A percentile compares a stretch with the other conserved stretches of the same genome.
These are phyloP conservation scores for Umbellularia californica DNA, from an alignment of 164 flowering plant genomes.

Conservation along the genomic window DNA sequence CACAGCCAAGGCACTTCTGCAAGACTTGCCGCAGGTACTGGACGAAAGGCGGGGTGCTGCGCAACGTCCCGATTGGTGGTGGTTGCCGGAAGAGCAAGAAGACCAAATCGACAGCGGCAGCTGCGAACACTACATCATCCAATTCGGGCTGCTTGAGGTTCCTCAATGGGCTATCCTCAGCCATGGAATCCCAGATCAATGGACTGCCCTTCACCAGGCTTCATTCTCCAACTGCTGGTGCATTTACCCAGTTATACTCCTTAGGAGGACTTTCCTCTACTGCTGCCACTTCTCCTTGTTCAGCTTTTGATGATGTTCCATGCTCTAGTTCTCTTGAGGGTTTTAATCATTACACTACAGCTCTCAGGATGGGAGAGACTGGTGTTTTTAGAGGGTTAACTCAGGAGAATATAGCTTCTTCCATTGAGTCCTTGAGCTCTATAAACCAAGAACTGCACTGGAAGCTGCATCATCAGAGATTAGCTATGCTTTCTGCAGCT, in stretches of 20 bases:
- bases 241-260: background rate
- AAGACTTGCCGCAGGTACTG: conserved; percentile 80
- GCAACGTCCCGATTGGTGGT: conserved; percentile 84
- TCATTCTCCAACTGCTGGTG: background rate
- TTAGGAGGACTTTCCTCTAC: background rate
- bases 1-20: conserved; percentile 76
- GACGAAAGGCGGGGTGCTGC: conserved; percentile 76
- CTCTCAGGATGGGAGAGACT: no score
- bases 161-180: conserved; percentile 27
- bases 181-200: background rate
- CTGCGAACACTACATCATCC: background rate
- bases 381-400: conserved; percentile 13
- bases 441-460: conserved; percentile 83
- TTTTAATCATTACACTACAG: conserved; percentile 25
- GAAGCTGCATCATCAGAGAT: conserved; percentile 78
- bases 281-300: background rate
- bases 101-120: conserved; percentile 14
- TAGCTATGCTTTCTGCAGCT: conserved; percentile 38
- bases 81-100: conserved; percentile 76
- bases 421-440: conserved; percentile 73
- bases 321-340: conserved; percentile 26
- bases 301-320: conserved; percentile 14
- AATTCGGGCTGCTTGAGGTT: background rate
- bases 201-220: conserved; percentile 19
- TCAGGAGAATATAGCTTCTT: conserved; percentile 45